These are phyloP conservation scores for Aspergillus alliaceus DNA, from an alignment of 2,329 filamentous ascomycete genomes.

Conservation along the genomic window DNA sequence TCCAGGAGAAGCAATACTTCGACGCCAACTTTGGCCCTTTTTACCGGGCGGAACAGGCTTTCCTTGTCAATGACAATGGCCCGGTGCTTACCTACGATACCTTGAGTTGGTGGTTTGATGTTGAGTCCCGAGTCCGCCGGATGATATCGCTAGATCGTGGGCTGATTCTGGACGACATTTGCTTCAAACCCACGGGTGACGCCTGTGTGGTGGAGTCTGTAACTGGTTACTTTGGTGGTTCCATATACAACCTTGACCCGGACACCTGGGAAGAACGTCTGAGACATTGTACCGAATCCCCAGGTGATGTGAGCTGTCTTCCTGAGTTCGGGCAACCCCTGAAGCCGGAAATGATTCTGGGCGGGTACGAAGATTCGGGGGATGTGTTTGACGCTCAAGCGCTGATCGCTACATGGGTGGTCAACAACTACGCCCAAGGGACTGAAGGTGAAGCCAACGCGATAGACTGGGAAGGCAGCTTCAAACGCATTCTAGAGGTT, in stretches of 20 bases:
- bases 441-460: slow-evolving; percentile 69
- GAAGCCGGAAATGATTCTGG: slow-evolving; percentile 80
- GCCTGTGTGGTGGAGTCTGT: slow-evolving; percentile 92
- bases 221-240: slow-evolving; percentile 80
- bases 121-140: slow-evolving; percentile 74
- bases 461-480: slow-evolving; percentile 83
- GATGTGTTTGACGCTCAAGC: slow-evolving; percentile 73
- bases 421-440: slow-evolving; percentile 79
- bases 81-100: slow-evolving; percentile 88
- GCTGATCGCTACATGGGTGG: slow-evolving; percentile 90
- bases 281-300: slow-evolving; percentile 71
- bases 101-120: slow-evolving; percentile 87
- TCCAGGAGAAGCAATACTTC: slow-evolving; percentile 91
- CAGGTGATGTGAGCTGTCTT: slow-evolving; percentile 71
- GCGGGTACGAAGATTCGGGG: slow-evolving; percentile 67
- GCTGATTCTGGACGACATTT: slow-evolving; percentile 76
- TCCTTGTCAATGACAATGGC: slow-evolving; percentile 87
- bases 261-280: slow-evolving; percentile 72
- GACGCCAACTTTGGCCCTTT: slow-evolving; percentile 93
- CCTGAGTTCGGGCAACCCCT: slow-evolving; percentile 88
- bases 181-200: slow-evolving; percentile 87
- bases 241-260: slow-evolving; percentile 61
- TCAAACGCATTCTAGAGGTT: slow-evolving; percentile 72
- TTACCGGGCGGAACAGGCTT: slow-evolving; percentile 89
- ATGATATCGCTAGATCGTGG: slow-evolving; percentile 70